phyloP scores from a whole-genome alignment of 2,329 filamentous ascomycete genomes.

The Aureobasidium sp. region DNA sequence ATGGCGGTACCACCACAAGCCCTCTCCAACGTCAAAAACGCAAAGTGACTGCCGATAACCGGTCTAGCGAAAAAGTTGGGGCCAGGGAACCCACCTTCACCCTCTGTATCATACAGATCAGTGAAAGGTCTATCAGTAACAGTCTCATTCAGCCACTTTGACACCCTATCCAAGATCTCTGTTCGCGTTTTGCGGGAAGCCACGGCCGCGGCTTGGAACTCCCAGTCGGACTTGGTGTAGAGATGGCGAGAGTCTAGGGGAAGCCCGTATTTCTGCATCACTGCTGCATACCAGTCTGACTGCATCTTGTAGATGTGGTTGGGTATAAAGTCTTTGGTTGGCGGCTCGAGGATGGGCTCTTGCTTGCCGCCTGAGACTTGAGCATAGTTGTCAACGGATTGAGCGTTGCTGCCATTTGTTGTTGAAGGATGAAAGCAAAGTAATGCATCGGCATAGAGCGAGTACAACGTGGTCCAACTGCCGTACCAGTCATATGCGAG shows the following conservation, averaged over 20 bases:
- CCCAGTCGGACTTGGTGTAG: slow-evolving; percentile 86
- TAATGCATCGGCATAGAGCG: slow-evolving; percentile 70
- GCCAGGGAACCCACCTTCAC: slow-evolving; percentile 63
- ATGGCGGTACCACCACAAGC: slow-evolving; percentile 65
- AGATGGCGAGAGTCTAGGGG: slow-evolving; percentile 75
- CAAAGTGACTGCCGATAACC: slow-evolving; percentile 79
- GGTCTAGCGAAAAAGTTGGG: slow-evolving; percentile 72
- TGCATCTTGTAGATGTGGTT: slow-evolving; percentile 69
- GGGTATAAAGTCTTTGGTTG: slow-evolving; percentile 52
- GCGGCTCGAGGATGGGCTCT: slow-evolving; percentile 21
- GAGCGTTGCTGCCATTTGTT: slow-evolving; percentile 26
- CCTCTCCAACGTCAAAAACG: slow-evolving; percentile 70
- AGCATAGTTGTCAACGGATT: neutral
- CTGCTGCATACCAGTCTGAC: slow-evolving; percentile 70
- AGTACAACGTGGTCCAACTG: slow-evolving; percentile 79
- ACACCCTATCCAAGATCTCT: slow-evolving; percentile 66
- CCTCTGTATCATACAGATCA: slow-evolving; percentile 76
- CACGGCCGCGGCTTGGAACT: slow-evolving; percentile 79
- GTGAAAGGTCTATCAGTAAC: slow-evolving; percentile 66
- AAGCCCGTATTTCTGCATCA: slow-evolving; percentile 73
- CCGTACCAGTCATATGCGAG: slow-evolving; percentile 73
- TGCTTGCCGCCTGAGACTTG: slow-evolving; percentile 1
- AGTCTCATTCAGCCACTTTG: slow-evolving; percentile 78
- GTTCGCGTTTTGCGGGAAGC: slow-evolving; percentile 58
- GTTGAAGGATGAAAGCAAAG: slow-evolving; percentile 67